A percentile compares a stretch with the other conserved stretches of the same genome.
These are phyloP conservation scores for Acanthamoeba triangularis DNA, from an alignment of 208 protist species.

Conservation along the genomic window DNA sequence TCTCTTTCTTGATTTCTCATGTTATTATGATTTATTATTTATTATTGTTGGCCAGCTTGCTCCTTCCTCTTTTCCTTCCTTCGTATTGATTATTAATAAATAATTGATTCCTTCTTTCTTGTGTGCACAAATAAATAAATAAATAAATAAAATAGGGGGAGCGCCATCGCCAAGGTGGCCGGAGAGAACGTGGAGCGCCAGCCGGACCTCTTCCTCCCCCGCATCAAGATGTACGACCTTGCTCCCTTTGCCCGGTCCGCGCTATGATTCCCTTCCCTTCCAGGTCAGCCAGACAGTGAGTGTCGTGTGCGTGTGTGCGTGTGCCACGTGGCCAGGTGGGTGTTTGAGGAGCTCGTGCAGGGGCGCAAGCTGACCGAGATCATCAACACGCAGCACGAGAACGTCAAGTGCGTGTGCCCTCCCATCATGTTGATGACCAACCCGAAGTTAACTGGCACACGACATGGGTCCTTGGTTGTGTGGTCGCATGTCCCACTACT, in stretches of 20 bases:
- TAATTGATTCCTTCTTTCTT: background rate
- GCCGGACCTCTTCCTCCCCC: slow-evolving; percentile 73
- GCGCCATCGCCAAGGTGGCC: slow-evolving; percentile 88
- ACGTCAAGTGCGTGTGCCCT: slow-evolving; percentile 58
- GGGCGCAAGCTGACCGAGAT: slow-evolving; percentile 89
- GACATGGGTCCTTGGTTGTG: too few species aligned
- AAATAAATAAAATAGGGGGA: slow-evolving; percentile 81
- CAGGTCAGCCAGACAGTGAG: slow-evolving; percentile 44
- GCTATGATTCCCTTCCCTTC: background rate
- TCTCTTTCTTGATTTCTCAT: background rate
- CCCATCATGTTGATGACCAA: too few species aligned
- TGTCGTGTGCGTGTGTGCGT: slow-evolving; percentile 81
- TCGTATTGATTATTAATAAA: too few species aligned
- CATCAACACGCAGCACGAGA: slow-evolving; percentile 85
- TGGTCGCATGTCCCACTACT: too few species aligned
- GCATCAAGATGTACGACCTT: slow-evolving; percentile 58
- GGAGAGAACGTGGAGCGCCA: slow-evolving; percentile 81
- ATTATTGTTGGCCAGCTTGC: too few species aligned
- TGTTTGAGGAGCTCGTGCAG: slow-evolving; percentile 89
- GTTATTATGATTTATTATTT: background rate
- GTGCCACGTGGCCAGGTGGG: slow-evolving; percentile 85
- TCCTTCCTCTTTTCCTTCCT: too few species aligned
- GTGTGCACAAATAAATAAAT: slow-evolving; percentile 75
- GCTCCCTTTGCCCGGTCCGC: slow-evolving; percentile 30
- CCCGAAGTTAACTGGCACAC: too few species aligned